phyloP scores from a whole-genome alignment of 257 asterid genomes.

The Paulownia fortunei region DNA sequence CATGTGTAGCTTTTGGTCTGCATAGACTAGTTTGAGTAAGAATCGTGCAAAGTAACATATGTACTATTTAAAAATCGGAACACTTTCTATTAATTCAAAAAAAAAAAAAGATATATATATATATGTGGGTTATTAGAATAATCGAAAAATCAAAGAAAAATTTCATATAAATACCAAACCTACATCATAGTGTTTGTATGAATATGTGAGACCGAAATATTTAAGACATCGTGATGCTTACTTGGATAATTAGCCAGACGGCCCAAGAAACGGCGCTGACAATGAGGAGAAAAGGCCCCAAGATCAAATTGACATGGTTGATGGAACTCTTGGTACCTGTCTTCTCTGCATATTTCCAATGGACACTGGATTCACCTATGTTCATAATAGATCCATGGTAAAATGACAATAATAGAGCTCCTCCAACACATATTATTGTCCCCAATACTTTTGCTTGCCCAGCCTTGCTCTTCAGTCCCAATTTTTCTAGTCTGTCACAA shows the following conservation, averaged over 20 bases:
- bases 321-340: constrained; percentile 37
- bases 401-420: constrained; percentile 73
- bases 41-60: too few species aligned
- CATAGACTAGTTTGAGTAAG: too few species aligned
- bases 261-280: constrained; percentile 85
- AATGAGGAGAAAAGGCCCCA: constrained; percentile 77
- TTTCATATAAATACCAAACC: too few species aligned
- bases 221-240: constrained; percentile 23
- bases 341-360: constrained; percentile 71
- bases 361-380: constrained; percentile 61
- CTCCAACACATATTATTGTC: constrained; percentile 74
- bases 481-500: constrained; percentile 60
- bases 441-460: constrained; percentile 80
- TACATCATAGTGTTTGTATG: too few species aligned
- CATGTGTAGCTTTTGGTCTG: too few species aligned
- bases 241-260: constrained; percentile 79
- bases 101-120: too few species aligned
- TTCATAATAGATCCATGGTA: constrained; percentile 61
- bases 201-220: background rate
- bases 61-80: too few species aligned
- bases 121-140: too few species aligned
- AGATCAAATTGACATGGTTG: constrained; percentile 50
- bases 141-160: too few species aligned
- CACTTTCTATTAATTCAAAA: too few species aligned
- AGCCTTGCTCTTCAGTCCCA: constrained; percentile 59